Evolutionary conservation across 345 rosid species (phyloP).

Genomic region (Aurinia saxatilis): DNA sequence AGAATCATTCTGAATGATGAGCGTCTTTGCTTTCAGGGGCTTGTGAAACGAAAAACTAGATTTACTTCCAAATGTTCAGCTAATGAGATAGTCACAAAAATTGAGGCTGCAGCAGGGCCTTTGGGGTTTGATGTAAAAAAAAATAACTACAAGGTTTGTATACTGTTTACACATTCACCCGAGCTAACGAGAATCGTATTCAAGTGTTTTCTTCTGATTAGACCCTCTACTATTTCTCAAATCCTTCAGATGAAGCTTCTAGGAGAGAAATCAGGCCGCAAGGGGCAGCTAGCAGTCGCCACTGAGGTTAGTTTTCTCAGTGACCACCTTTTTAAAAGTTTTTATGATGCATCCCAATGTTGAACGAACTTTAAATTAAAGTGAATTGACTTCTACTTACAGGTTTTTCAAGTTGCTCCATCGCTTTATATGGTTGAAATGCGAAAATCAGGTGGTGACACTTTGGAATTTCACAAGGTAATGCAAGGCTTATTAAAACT

Average conservation of each 20-base stretch:
- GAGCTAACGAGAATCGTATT: background rate
- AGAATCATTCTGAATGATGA: conserved; percentile 10
- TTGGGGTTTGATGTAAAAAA: conserved; percentile 94
- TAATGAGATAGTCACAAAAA: conserved; percentile 81
- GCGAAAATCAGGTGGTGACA: conserved; percentile 92
- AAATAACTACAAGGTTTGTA: conserved; percentile 76
- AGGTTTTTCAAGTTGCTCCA: conserved; percentile 97
- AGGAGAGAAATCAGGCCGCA: conserved; percentile 96
- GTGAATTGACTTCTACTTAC: conserved; percentile 4
- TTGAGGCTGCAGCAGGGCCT: conserved; percentile 78
- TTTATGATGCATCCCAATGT: background rate
- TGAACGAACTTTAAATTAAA: background rate
- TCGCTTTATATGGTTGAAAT: conserved; percentile 93
- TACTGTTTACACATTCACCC: background rate
- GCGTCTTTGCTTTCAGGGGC: conserved; percentile 49
- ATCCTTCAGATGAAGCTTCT: conserved; percentile 68
- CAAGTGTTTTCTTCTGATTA: background rate
- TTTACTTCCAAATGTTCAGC: conserved; percentile 86
- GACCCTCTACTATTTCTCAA: background rate
- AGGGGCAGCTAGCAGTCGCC: conserved; percentile 92
- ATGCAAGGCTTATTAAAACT: background rate
- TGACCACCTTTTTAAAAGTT: background rate
- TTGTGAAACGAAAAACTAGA: conserved; percentile 85
- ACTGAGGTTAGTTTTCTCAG: conserved; percentile 58
- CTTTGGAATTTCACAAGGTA: conserved; percentile 97